A percentile compares a stretch with the other conserved stretches of the same genome.
Evolutionary conservation across 2,329 filamentous ascomycete genomes (phyloP).

Genomic region (Lojkania enalia): DNA sequence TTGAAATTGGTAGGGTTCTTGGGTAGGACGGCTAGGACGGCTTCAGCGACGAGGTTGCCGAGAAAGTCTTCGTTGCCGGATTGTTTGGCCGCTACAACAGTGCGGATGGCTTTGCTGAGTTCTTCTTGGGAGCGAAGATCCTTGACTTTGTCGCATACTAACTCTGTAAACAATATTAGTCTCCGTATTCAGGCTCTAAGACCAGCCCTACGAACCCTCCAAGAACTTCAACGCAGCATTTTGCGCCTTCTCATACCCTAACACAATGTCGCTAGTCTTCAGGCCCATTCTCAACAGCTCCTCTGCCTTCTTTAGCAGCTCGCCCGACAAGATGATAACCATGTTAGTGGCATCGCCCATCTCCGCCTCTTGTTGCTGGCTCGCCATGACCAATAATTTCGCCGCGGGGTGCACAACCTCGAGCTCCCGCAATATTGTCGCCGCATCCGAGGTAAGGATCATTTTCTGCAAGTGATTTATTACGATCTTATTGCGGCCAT

Average conservation of each 20-base stretch:
- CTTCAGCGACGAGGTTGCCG: slow-evolving; percentile 83
- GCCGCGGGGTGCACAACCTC: slow-evolving; percentile 98
- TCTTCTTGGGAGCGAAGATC: slow-evolving; percentile 80
- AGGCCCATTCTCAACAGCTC: slow-evolving; percentile 94
- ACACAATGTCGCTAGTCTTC: slow-evolving; percentile 96
- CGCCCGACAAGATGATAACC: slow-evolving; percentile 92
- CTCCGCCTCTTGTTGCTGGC: slow-evolving; percentile 97
- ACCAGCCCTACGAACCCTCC: slow-evolving; percentile 59
- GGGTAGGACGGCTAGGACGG: slow-evolving; percentile 81
- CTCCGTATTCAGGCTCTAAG: not conserved
- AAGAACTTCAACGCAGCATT: slow-evolving; percentile 82
- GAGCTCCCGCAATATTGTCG: slow-evolving; percentile 94
- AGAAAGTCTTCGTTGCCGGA: slow-evolving; percentile 89
- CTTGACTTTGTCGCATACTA: slow-evolving; percentile 87
- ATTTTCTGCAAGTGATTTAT: slow-evolving; percentile 99
- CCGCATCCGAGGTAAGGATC: slow-evolving; percentile 97
- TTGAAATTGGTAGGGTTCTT: slow-evolving; percentile 98
- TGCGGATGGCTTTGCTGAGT: slow-evolving; percentile 92
- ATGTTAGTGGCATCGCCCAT: slow-evolving; percentile 99
- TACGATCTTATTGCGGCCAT: slow-evolving; percentile 98
- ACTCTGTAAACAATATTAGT: slow-evolving; percentile 55
- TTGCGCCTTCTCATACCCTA: slow-evolving; percentile 94
- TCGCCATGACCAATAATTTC: slow-evolving; percentile 97
- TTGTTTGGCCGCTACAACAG: slow-evolving; percentile 96
- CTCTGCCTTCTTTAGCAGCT: slow-evolving; percentile 95